Conservation (phyloP, 139 green algal species). For the Yamagishiella unicocca region DNA sequence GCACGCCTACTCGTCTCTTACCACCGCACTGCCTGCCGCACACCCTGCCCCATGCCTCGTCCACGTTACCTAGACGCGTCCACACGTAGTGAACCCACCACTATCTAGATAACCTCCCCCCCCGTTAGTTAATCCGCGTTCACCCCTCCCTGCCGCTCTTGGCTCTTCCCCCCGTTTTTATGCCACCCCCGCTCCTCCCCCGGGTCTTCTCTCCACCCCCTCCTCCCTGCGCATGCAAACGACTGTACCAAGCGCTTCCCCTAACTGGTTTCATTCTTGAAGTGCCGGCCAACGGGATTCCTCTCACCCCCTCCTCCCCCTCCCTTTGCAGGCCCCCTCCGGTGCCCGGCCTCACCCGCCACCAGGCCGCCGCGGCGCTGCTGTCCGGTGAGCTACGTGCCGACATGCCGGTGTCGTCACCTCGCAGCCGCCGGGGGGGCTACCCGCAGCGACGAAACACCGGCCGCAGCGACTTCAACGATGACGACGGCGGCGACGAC, state of each 20-base stretch:
- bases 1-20: too few relatives aligned
- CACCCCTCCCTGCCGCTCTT: too few relatives aligned
- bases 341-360: slow-evolving; percentile 4
- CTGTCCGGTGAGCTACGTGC: slow-evolving; percentile 6
- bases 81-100: neutral
- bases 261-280: neutral
- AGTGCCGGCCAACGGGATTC: too few relatives aligned
- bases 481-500: neutral
- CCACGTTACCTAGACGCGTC: neutral
- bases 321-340: slow-evolving; percentile 5
- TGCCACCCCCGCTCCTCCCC: too few relatives aligned
- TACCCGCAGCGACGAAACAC: neutral
- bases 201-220: too few relatives aligned
- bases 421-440: neutral
- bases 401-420: slow-evolving; percentile 3
- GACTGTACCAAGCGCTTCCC: neutral
- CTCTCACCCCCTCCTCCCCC: too few relatives aligned
- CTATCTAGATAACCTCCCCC: too few relatives aligned
- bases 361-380: slow-evolving; percentile 15
- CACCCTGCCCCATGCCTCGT: too few relatives aligned
- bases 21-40: too few relatives aligned
- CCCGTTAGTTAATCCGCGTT: too few relatives aligned
- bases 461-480: neutral
- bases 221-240: neutral
- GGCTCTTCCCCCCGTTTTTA: too few relatives aligned